Evolutionary conservation across 2,329 filamentous ascomycete species (phyloP).

Genomic region (Colletotrichum echinochloae): DNA sequence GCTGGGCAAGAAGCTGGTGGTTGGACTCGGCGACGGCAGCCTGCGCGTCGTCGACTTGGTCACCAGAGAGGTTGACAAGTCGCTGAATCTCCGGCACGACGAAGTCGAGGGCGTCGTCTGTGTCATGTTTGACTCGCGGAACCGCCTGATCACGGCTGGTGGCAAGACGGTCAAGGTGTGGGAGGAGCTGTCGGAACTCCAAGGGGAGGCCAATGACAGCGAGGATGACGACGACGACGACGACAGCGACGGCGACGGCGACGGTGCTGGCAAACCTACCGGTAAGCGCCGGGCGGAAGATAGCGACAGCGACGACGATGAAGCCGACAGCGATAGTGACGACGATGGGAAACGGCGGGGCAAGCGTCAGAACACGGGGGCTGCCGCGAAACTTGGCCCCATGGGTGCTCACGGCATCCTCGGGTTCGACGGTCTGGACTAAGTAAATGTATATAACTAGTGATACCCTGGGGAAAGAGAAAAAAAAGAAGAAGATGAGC

Average conservation of each 20-base stretch:
- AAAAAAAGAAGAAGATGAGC: conserved; percentile 21
- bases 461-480: conserved; percentile 38
- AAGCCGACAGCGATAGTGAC: conserved; percentile 60
- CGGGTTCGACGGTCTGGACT: conserved; percentile 62
- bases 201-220: conserved; percentile 62
- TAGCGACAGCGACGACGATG: conserved; percentile 57
- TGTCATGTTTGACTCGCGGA: conserved; percentile 85
- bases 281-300: conserved; percentile 62
- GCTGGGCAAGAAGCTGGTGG: conserved; percentile 78
- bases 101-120: conserved; percentile 88
- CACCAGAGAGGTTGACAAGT: conserved; percentile 75
- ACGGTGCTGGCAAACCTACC: conserved; percentile 57
- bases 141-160: conserved; percentile 90
- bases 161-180: conserved; percentile 90
- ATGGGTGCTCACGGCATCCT: conserved; percentile 65
- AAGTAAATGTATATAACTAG: conserved; percentile 27
- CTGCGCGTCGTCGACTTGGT: conserved; percentile 83
- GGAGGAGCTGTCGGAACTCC: conserved; percentile 78
- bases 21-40: conserved; percentile 84
- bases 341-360: conserved; percentile 59
- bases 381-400: conserved; percentile 58
- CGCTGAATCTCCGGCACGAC: conserved; percentile 76
- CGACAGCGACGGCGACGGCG: conserved; percentile 44
- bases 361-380: conserved; percentile 58
- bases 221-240: conserved; percentile 56